These are phyloP conservation scores for Phytomonas francai DNA, from an alignment of 208 protist genomes.

Conservation along the genomic window DNA sequence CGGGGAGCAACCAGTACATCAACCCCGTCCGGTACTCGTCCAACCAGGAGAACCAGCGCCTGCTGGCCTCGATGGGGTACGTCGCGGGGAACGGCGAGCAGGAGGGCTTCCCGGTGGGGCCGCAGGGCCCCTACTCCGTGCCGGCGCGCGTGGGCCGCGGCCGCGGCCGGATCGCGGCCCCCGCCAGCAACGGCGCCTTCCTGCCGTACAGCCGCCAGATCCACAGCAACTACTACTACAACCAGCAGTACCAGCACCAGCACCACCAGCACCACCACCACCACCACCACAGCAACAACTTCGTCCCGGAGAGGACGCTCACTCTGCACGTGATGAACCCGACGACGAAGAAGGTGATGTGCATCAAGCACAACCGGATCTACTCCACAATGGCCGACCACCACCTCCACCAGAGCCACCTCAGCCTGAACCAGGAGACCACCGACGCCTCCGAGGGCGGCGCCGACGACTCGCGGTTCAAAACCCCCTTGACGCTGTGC, in stretches of 20 bases:
- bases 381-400: slow-evolving; percentile 48
- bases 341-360: slow-evolving; percentile 28
- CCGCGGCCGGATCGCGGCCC: not conserved
- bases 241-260: slow-evolving; percentile 34
- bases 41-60: not conserved
- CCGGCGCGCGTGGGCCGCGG: not conserved
- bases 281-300: slow-evolving; percentile 56
- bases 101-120: slow-evolving; percentile 4
- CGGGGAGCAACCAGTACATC: slow-evolving; percentile 7
- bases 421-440: slow-evolving; percentile 9
- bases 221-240: slow-evolving; percentile 14
- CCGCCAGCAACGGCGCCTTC: slow-evolving; percentile 13
- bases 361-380: slow-evolving; percentile 62
- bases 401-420: slow-evolving; percentile 24
- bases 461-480: slow-evolving; percentile 5
- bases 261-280: slow-evolving; percentile 41
- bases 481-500: slow-evolving; percentile 35
- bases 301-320: slow-evolving; percentile 59
- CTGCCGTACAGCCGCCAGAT: not conserved
- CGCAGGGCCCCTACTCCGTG: slow-evolving; percentile 14
- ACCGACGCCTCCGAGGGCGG: slow-evolving; percentile 13
- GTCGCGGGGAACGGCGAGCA: not conserved
- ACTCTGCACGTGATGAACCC: slow-evolving; percentile 42
- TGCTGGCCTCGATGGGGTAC: not conserved
- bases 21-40: not conserved